Evolutionary conservation across 768 basidiomycete species (phyloP).

Genomic region (Suillus occidentalis): DNA sequence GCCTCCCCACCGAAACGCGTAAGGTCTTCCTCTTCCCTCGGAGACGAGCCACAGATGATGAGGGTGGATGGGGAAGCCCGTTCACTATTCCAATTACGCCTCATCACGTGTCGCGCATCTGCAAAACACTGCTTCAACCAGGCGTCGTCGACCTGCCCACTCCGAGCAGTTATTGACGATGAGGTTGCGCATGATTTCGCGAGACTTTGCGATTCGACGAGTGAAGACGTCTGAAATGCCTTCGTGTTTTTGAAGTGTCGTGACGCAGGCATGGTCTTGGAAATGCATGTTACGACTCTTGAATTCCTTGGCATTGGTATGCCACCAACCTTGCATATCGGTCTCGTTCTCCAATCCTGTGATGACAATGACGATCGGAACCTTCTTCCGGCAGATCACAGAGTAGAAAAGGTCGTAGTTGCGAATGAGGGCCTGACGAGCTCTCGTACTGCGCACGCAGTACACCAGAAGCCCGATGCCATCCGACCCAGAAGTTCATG

Average conservation of each 20-base stretch:
- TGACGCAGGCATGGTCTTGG: conserved; percentile 31
- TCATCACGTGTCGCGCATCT: background rate
- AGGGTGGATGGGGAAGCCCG: conserved; percentile 1
- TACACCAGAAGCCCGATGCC: background rate
- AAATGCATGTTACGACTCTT: conserved; percentile 33
- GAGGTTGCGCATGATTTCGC: conserved; percentile 20
- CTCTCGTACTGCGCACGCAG: conserved; percentile 31
- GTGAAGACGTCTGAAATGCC: conserved; percentile 1
- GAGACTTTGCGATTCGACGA: conserved; percentile 16
- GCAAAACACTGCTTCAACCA: conserved; percentile 5
- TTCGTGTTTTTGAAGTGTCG: background rate
- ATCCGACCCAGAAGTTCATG: conserved; percentile 14
- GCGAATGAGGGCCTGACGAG: conserved; percentile 24
- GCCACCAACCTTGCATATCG: conserved; percentile 35
- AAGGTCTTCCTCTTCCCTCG: background rate
- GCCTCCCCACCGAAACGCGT: background rate
- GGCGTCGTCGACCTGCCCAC: background rate
- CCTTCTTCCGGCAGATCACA: conserved; percentile 35
- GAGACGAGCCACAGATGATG: conserved; percentile 1
- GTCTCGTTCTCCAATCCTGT: conserved; percentile 38
- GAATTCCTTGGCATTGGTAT: conserved; percentile 23
- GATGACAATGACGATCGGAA: conserved; percentile 37
- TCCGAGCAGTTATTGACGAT: conserved; percentile 20
- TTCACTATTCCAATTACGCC: background rate
- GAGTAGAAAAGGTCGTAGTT: conserved; percentile 41